Conservation (phyloP, 768 basidiomycete species). For the Naganishia vaughanmartiniae region DNA sequence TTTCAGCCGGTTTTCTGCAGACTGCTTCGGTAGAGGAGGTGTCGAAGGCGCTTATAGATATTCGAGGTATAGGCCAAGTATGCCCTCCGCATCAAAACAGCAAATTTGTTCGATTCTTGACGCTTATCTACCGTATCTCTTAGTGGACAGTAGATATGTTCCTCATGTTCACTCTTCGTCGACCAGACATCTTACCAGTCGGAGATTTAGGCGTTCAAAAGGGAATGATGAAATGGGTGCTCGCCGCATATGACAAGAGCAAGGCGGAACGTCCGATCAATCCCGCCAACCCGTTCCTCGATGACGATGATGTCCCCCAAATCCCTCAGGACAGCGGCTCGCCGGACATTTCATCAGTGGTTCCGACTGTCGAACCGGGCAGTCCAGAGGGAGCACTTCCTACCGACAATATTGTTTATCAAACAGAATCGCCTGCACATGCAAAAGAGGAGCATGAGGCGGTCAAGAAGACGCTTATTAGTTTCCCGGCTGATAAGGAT, state of each 20-base stretch:
- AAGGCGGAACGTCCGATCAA: neutral
- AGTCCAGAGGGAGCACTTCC: conserved; percentile 20
- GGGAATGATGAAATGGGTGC: conserved; percentile 50
- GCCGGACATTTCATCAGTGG: conserved; percentile 1
- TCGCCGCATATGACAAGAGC: conserved; percentile 42
- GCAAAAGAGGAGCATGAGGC: conserved; percentile 11
- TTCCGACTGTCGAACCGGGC: conserved; percentile 6
- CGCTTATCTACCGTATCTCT: neutral
- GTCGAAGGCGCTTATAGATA: conserved; percentile 68
- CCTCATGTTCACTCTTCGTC: conserved; percentile 77
- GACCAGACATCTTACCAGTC: conserved; percentile 74
- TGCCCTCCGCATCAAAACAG: neutral
- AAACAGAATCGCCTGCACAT: neutral
- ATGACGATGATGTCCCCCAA: neutral
- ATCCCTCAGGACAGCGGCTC: neutral
- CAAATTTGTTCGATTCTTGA: neutral
- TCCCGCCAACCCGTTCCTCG: neutral
- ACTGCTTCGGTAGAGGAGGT: conserved; percentile 74
- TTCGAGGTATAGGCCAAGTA: conserved; percentile 69
- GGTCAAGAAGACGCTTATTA: conserved; percentile 14
- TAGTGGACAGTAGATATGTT: conserved; percentile 77
- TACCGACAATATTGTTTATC: conserved; percentile 12
- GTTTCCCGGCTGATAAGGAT: conserved; percentile 12
- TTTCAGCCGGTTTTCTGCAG: conserved; percentile 70
- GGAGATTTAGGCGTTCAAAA: conserved; percentile 78